Base-by-base conservation (phyloP, 495 filamentous ascomycete genomes). In the Haplographium delicatum region DNA sequence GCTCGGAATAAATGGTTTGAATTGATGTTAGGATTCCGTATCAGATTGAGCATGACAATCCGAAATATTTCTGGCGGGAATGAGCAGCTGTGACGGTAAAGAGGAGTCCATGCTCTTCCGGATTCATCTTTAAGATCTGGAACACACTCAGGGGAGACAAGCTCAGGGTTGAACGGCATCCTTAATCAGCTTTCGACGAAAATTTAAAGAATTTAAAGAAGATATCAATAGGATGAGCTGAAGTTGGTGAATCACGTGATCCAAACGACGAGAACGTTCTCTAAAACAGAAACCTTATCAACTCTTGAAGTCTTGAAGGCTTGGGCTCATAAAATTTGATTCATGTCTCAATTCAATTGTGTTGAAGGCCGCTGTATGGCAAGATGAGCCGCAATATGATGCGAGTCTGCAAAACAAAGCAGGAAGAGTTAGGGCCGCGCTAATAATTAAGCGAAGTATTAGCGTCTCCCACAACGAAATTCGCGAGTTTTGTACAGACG, bases 1-100 rank as follows among this genome's bases (percentile, higher is more conserved):
- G 91, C 90, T 18, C 91, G 81, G 61, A 94, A 89, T 2, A 96
- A 75, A 72, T 84, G 83, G 13, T 74, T 83, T 2, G 86, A 87
- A 54, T 86, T 91, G 71, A 91, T 78, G 53, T 95, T 94, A 6
- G 91, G 90, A 64, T 95, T 95, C 39, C 72, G 72, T 57, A 94
- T 76, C 35, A 94, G 76, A 51, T 88, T 88, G 44, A 79, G 62
- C 73, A 88, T 82, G 39, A 86, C 78, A 25, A 74, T 64, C 27
- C 71, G 60, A 62, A 91, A 89, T 40, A 76, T 67, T 28, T 73
- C 65, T 2, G 76, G 73, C 3, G 72, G 56, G 57, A 88, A 89
- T 8, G 73, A 61, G 60, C 82, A 85, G 16, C 53, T 56, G 47
- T 76, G 72, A 51, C 65, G 64, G 50, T 71, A 71, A 4, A 80